phyloP scores from a whole-genome alignment of 176 grass and related monocot genomes.

The Raddia distichophylla region DNA sequence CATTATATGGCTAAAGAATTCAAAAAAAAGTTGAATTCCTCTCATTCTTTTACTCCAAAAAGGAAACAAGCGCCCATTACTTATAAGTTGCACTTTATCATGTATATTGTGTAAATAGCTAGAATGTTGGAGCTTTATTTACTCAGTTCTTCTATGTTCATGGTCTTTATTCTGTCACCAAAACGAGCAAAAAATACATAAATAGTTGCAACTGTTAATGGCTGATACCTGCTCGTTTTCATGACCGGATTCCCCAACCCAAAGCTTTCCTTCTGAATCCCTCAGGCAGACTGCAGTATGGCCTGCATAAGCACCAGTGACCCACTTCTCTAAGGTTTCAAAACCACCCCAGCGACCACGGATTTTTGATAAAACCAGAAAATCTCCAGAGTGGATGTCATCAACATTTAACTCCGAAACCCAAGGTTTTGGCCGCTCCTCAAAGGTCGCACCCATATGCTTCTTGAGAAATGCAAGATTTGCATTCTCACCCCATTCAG shows the following conservation, averaged over 20 bases:
- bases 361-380: constrained; percentile 90
- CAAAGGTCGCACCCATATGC: constrained; percentile 93
- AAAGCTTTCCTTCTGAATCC: constrained; percentile 91
- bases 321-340: constrained; percentile 97
- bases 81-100: constrained; percentile 1
- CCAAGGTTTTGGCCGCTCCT: constrained; percentile 88
- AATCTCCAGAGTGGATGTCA: constrained; percentile 94
- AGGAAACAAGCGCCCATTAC: not conserved
- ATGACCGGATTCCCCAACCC: constrained; percentile 95
- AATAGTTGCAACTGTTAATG: not conserved
- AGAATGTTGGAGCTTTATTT: not conserved
- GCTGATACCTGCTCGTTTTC: constrained; percentile 83
- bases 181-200: constrained; percentile 2
- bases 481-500: constrained; percentile 79
- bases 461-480: constrained; percentile 92
- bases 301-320: constrained; percentile 93
- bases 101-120: constrained; percentile 4
- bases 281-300: constrained; percentile 86
- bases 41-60: constrained; percentile 9
- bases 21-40: constrained; percentile 6
- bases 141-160: constrained; percentile 1
- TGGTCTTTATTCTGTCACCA: not conserved
- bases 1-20: constrained; percentile 18
- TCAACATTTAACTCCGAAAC: constrained; percentile 77
- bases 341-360: constrained; percentile 97